These are phyloP conservation scores for Podaxis rugospora DNA, from an alignment of 768 basidiomycete genomes.

Conservation along the genomic window DNA sequence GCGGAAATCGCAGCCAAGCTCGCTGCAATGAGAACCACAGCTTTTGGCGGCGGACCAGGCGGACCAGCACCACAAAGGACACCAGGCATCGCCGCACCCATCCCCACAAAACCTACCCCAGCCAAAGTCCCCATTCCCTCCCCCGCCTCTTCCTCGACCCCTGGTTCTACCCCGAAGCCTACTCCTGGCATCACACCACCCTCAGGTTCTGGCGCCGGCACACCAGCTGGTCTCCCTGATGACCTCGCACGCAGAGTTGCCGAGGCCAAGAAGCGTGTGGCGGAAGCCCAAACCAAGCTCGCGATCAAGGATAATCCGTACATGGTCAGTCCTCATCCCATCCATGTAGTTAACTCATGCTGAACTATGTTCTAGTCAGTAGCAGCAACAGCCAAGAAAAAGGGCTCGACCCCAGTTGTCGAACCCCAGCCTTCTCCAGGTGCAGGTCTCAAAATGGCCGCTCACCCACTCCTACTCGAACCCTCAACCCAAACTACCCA, in stretches of 20 bases:
- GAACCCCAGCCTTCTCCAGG: slow-evolving; percentile 60
- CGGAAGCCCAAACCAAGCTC: slow-evolving; percentile 74
- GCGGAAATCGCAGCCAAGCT: slow-evolving; percentile 85
- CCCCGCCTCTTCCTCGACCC: slow-evolving; percentile 27
- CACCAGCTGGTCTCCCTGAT: slow-evolving; percentile 46
- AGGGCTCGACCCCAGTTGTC: slow-evolving; percentile 42
- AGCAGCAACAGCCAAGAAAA: slow-evolving; percentile 51
- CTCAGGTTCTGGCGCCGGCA: slow-evolving; percentile 22
- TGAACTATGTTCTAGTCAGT: slow-evolving; percentile 35
- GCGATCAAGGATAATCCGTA: slow-evolving; percentile 83
- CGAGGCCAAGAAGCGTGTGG: slow-evolving; percentile 82
- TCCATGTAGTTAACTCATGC: neutral
- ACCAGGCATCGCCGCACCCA: slow-evolving; percentile 34
- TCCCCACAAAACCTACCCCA: slow-evolving; percentile 32
- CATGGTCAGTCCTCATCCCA: slow-evolving; percentile 49
- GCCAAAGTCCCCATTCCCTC: slow-evolving; percentile 28
- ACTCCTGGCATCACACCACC: slow-evolving; percentile 18
- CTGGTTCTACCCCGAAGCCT: slow-evolving; percentile 31
- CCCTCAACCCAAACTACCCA: slow-evolving; percentile 52
- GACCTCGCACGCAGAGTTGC: slow-evolving; percentile 71
- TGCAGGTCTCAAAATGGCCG: slow-evolving; percentile 84
- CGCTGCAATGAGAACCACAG: slow-evolving; percentile 61
- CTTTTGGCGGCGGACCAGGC: slow-evolving; percentile 23
- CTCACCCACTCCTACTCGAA: slow-evolving; percentile 82
- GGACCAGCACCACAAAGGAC: slow-evolving; percentile 4